phyloP scores from a whole-genome alignment of 371 early-diverging fungal genomes.

The Apophysomyces trapeziformis region DNA sequence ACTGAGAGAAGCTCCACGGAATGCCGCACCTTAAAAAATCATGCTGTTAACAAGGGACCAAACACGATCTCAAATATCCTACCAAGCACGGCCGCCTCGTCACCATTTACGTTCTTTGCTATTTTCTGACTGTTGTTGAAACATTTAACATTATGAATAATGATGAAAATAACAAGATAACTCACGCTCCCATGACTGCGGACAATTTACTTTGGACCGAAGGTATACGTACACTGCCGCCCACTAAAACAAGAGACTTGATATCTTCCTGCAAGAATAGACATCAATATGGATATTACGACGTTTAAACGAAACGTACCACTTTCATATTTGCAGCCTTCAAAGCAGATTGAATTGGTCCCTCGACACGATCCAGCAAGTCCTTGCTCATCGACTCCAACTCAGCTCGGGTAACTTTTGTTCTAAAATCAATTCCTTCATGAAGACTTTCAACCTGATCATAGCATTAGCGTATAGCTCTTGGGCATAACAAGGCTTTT shows the following conservation, averaged over 20 bases:
- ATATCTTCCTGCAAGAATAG: constrained; percentile 57
- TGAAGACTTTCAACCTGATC: constrained; percentile 83
- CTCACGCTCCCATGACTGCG: constrained; percentile 76
- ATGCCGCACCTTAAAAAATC: constrained; percentile 71
- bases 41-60: neutral
- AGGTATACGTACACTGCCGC: constrained; percentile 93
- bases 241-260: constrained; percentile 90
- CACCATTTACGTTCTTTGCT: constrained; percentile 92
- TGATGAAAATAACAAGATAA: constrained; percentile 4
- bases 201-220: constrained; percentile 74
- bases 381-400: constrained; percentile 73
- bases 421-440: constrained; percentile 85
- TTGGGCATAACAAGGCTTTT: too few relatives aligned
- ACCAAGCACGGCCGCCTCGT: constrained; percentile 96
- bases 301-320: constrained; percentile 38
- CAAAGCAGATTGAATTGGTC: constrained; percentile 77
- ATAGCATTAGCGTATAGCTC: neutral
- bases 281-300: neutral
- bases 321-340: constrained; percentile 67
- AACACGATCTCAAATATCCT: neutral
- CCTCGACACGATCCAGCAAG: constrained; percentile 71
- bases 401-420: constrained; percentile 77
- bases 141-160: neutral
- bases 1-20: constrained; percentile 87
- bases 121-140: constrained; percentile 67